Percentiles rank a stretch among this genome's conserved stretches.
phyloP scores from a whole-genome alignment of 768 basidiomycete species.

The Kwoniella heveanensis region DNA sequence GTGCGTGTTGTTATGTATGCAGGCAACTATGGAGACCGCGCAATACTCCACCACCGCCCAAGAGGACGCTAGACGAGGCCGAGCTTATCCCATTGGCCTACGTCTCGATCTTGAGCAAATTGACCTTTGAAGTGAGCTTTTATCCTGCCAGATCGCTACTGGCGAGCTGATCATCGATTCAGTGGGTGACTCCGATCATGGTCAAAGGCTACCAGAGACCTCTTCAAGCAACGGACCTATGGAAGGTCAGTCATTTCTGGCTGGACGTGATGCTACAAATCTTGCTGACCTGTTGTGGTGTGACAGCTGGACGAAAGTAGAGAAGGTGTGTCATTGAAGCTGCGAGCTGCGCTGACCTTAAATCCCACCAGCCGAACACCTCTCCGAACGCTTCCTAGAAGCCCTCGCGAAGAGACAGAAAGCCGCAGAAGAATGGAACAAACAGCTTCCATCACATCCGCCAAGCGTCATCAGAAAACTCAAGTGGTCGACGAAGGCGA shows the following conservation, averaged over 20 bases:
- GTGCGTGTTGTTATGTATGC: neutral
- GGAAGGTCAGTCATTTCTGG: slow-evolving; percentile 61
- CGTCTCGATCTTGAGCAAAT: slow-evolving; percentile 64
- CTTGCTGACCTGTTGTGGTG: neutral
- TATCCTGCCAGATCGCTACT: neutral
- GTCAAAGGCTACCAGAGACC: slow-evolving; percentile 71
- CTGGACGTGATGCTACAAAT: neutral
- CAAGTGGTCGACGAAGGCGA: slow-evolving; percentile 59
- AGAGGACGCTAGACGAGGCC: slow-evolving; percentile 64
- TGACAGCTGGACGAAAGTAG: slow-evolving; percentile 45
- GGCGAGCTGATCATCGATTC: neutral
- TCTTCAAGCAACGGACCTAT: slow-evolving; percentile 72
- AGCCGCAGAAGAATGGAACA: slow-evolving; percentile 65
- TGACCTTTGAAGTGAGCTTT: slow-evolving; percentile 68
- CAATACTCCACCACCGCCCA: slow-evolving; percentile 65
- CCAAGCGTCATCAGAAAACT: slow-evolving; percentile 9
- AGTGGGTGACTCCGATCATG: slow-evolving; percentile 57
- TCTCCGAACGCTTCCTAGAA: slow-evolving; percentile 64
- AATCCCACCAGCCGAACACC: slow-evolving; percentile 59
- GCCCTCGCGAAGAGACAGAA: slow-evolving; percentile 62
- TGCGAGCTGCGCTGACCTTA: slow-evolving; percentile 53
- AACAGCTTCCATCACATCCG: slow-evolving; percentile 57
- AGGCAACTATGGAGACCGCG: slow-evolving; percentile 63
- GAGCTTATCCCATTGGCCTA: slow-evolving; percentile 65
- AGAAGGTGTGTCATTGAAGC: slow-evolving; percentile 31